Evolutionary conservation across 768 basidiomycete species (phyloP).

Genomic region (Lentinula edodes): DNA sequence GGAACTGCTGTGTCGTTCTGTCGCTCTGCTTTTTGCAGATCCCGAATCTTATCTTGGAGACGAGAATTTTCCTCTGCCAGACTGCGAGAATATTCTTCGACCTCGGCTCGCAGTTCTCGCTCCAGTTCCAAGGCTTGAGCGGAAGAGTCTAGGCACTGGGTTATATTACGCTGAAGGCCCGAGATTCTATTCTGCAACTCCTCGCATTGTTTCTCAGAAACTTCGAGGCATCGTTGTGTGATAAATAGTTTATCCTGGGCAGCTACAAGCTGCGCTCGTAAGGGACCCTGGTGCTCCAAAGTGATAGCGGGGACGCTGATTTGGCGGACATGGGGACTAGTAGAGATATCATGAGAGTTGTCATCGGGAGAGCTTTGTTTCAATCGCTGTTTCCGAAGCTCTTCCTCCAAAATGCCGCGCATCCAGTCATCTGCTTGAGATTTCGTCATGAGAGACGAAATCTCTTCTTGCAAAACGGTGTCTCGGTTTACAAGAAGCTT

Average conservation of each 20-base stretch:
- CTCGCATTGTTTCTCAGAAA: constrained; percentile 13
- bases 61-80: constrained; percentile 14
- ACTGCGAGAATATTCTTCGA: constrained; percentile 11
- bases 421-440: constrained; percentile 18
- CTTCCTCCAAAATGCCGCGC: constrained; percentile 15
- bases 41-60: constrained; percentile 10
- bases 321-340: background rate
- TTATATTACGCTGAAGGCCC: constrained; percentile 14
- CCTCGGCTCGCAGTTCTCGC: constrained; percentile 18
- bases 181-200: constrained; percentile 13
- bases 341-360: background rate
- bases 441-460: constrained; percentile 17
- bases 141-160: constrained; percentile 19
- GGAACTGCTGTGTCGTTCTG: background rate
- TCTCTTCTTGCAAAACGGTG: constrained; percentile 17
- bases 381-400: constrained; percentile 9
- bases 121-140: constrained; percentile 19
- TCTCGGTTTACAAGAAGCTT: constrained; percentile 20
- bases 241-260: constrained; percentile 19
- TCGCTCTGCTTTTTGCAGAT: constrained; percentile 7
- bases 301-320: constrained; percentile 9
- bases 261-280: constrained; percentile 16
- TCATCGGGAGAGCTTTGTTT: background rate
- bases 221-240: constrained; percentile 12
- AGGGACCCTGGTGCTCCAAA: constrained; percentile 13